A percentile compares a stretch with the other conserved stretches of the same genome.
phyloP scores from a whole-genome alignment of 2,329 filamentous ascomycete species.

The Alternaria angustiovoidea region DNA sequence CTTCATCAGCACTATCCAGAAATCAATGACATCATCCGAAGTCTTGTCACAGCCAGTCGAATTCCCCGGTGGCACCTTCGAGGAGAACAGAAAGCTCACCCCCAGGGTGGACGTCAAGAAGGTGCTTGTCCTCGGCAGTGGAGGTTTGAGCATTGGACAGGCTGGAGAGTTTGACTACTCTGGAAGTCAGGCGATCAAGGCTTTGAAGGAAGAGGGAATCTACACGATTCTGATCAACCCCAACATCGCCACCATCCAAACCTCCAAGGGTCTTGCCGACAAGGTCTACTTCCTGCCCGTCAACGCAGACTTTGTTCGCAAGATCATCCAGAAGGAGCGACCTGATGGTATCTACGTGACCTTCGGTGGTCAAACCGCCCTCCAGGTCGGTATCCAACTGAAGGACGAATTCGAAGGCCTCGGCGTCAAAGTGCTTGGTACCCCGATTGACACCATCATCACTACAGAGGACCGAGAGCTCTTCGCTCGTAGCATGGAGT shows the following conservation, averaged over 20 bases:
- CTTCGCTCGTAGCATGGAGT: conserved; percentile 98
- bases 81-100: conserved; percentile 78
- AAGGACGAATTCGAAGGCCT: conserved; percentile 95
- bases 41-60: conserved; percentile 76
- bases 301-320: conserved; percentile 95
- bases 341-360: conserved; percentile 98
- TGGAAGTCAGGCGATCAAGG: conserved; percentile 97
- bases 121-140: conserved; percentile 90
- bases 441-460: conserved; percentile 97
- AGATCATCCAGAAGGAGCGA: conserved; percentile 93
- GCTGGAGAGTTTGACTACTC: conserved; percentile 99
- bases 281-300: conserved; percentile 99
- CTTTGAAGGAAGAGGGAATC: conserved; percentile 95
- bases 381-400: conserved; percentile 96
- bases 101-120: conserved; percentile 90
- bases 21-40: conserved; percentile 71
- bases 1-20: conserved; percentile 84
- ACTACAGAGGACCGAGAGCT: conserved; percentile 98
- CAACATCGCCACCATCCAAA: conserved; percentile 98
- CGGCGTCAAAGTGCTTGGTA: conserved; percentile 93
- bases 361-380: conserved; percentile 95
- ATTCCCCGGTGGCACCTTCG: conserved; percentile 85
- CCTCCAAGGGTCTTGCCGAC: conserved; percentile 95
- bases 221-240: conserved; percentile 99
- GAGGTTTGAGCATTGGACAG: conserved; percentile 95